Conservation (phyloP, 305 asterid genomes). For the Solanum hybrid region DNA sequence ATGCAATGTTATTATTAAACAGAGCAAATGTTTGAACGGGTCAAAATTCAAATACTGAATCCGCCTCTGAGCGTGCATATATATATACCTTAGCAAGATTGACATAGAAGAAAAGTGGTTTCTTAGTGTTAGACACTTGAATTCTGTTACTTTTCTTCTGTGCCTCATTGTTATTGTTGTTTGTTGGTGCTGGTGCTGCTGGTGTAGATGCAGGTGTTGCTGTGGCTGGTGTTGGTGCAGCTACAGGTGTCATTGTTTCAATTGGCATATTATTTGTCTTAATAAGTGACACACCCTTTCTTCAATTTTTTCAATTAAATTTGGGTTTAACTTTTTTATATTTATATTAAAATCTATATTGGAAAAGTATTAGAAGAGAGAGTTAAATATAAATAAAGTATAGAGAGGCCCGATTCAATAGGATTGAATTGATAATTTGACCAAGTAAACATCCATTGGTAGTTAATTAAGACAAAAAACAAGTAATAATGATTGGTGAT, state of each 20-base stretch:
- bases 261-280: constrained; percentile 20
- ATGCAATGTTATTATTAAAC: background rate
- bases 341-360: background rate
- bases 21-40: background rate
- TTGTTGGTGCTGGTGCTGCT: constrained; percentile 1
- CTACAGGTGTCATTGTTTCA: constrained; percentile 32
- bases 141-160: constrained; percentile 53
- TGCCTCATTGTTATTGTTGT: constrained; percentile 9
- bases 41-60: background rate
- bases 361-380: background rate
- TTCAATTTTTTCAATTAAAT: background rate
- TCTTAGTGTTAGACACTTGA: constrained; percentile 81
- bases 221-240: constrained; percentile 7
- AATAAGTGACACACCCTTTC: background rate
- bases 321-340: background rate
- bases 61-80: background rate
- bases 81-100: constrained; percentile 61
- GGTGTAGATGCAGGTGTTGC: constrained; percentile 18
- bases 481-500: background rate
- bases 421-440: constrained; percentile 15
- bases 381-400: constrained; percentile 2
- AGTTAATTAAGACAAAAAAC: constrained; percentile 6
- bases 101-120: constrained; percentile 78
- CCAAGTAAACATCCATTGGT: constrained; percentile 25
- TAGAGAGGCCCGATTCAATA: background rate